Evolutionary conservation across 306 rosid genomes (phyloP).

Genomic region (Dalbergia cultrata): DNA sequence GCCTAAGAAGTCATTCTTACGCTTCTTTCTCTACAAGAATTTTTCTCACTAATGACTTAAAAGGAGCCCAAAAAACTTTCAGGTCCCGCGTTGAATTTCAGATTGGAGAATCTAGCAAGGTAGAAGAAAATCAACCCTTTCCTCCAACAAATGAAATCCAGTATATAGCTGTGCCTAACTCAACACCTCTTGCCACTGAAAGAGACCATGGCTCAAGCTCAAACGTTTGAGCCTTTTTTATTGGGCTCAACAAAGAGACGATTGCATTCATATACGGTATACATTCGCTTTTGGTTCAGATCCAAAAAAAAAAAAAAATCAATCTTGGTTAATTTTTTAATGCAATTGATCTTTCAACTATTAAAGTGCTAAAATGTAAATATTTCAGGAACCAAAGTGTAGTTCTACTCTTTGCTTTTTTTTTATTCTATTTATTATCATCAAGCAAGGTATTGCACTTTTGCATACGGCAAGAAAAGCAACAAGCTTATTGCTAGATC

Average conservation of each 20-base stretch:
- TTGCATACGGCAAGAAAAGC: too few species aligned
- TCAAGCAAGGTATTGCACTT: too few species aligned
- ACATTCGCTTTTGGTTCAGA: background rate
- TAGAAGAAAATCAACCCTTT: conserved; percentile 33
- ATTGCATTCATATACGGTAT: background rate
- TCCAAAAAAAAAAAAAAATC: too few species aligned
- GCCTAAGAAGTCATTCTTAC: too few species aligned
- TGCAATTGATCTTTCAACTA: too few species aligned
- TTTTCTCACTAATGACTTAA: background rate
- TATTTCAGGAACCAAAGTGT: too few species aligned
- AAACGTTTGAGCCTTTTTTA: background rate
- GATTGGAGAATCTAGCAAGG: conserved; percentile 51
- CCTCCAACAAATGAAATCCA: conserved; percentile 41
- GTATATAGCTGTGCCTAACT: conserved; percentile 18
- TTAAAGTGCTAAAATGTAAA: too few species aligned
- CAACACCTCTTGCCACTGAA: conserved; percentile 27
- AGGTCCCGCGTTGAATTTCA: conserved; percentile 46
- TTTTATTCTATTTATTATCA: too few species aligned
- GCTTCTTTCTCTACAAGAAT: too few species aligned
- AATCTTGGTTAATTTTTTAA: too few species aligned
- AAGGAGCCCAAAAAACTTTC: conserved; percentile 44
- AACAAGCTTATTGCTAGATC: too few species aligned
- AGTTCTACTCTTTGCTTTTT: too few species aligned
- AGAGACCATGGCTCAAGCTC: conserved; percentile 22
- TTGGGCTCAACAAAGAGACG: background rate